phyloP scores from a whole-genome alignment of 371 early-diverging fungal species.

The Phascolomyces articulosus region DNA sequence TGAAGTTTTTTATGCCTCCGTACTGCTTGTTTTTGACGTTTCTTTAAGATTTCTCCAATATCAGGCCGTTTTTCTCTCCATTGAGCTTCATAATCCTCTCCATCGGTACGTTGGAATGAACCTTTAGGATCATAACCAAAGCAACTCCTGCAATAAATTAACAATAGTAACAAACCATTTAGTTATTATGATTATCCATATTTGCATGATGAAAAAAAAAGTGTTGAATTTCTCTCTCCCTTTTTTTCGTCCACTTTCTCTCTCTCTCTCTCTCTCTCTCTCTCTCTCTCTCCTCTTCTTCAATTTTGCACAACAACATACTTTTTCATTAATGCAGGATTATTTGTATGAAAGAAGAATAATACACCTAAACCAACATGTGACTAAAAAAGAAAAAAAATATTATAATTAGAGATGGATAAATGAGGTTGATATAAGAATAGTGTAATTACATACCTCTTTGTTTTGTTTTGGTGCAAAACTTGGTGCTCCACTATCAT shows the following conservation, averaged over 20 bases:
- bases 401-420: neutral
- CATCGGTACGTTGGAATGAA: slow-evolving; percentile 29
- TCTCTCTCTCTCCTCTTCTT: too few species aligned
- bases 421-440: neutral
- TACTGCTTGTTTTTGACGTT: slow-evolving; percentile 37
- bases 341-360: slow-evolving; percentile 47
- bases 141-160: slow-evolving; percentile 37
- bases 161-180: too few species aligned
- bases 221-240: too few species aligned
- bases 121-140: slow-evolving; percentile 45
- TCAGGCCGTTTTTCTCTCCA: slow-evolving; percentile 34
- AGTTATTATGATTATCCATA: too few species aligned
- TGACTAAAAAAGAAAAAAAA: slow-evolving; percentile 5
- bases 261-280: too few species aligned
- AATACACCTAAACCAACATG: slow-evolving; percentile 35
- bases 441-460: slow-evolving; percentile 5
- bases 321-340: slow-evolving; percentile 40
- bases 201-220: too few species aligned
- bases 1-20: slow-evolving; percentile 12
- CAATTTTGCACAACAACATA: too few species aligned
- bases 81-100: slow-evolving; percentile 21
- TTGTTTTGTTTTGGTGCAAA: slow-evolving; percentile 15
- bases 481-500: slow-evolving; percentile 6
- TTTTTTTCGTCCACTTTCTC: too few species aligned
- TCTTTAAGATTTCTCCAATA: slow-evolving; percentile 35